These are phyloP conservation scores for Zelonia costaricensis DNA, from an alignment of 208 protist genomes.

Conservation along the genomic window DNA sequence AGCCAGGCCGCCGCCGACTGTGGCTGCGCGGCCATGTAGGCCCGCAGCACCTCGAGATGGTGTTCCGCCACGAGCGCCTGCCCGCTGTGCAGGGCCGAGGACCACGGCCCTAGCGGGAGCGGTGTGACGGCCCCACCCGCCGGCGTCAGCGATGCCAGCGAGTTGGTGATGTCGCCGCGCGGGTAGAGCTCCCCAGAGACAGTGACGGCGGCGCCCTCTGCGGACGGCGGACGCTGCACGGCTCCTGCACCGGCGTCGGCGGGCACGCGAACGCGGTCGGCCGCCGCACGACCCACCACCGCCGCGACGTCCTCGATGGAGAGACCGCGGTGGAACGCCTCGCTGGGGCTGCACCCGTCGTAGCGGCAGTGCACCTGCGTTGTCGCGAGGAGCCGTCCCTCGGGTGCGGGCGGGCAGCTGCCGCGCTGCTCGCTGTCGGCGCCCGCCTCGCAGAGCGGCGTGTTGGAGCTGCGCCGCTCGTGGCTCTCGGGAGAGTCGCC, in stretches of 20 bases:
- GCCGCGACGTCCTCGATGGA: not conserved
- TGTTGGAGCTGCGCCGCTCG: constrained; percentile 9
- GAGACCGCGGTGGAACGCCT: not conserved
- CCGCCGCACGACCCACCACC: not conserved
- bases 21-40: constrained; percentile 21
- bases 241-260: not conserved
- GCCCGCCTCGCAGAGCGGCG: constrained; percentile 11
- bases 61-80: constrained; percentile 15
- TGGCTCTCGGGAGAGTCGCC: constrained; percentile 14
- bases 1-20: constrained; percentile 19
- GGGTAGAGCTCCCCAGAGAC: no score
- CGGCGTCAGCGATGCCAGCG: no score
- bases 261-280: no score
- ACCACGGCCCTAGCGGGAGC: no score
- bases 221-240: not conserved
- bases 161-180: not conserved
- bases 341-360: not conserved
- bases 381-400: no score
- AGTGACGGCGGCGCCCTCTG: no score
- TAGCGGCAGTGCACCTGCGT: no score
- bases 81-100: not conserved
- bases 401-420: no score
- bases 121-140: no score
- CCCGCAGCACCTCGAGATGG: constrained; percentile 1
- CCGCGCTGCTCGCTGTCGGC: not conserved